phyloP scores from a whole-genome alignment of 768 basidiomycete genomes.

The Panaeolus cyanescens region DNA sequence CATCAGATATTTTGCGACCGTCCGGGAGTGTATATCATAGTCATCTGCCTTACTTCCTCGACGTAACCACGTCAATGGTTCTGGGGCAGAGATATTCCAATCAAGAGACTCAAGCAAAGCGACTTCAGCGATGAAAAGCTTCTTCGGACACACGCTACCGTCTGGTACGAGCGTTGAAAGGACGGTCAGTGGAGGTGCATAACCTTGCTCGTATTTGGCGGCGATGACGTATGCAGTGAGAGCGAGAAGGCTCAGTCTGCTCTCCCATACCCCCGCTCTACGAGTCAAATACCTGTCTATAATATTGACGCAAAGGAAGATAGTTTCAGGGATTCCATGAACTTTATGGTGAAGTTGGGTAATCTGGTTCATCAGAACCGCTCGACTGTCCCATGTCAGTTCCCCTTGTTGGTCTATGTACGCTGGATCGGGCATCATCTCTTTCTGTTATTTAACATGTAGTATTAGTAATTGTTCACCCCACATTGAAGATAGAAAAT shows the following conservation, averaged over 20 bases:
- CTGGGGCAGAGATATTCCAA: slow-evolving; percentile 92
- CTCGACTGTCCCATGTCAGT: slow-evolving; percentile 95
- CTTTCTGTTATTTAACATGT: slow-evolving; percentile 51
- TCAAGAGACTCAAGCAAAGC: slow-evolving; percentile 92
- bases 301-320: slow-evolving; percentile 93
- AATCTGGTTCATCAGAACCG: slow-evolving; percentile 93
- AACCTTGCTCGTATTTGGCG: slow-evolving; percentile 94
- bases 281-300: slow-evolving; percentile 81
- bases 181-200: slow-evolving; percentile 90
- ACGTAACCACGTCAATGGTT: slow-evolving; percentile 90
- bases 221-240: slow-evolving; percentile 89
- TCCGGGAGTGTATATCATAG: slow-evolving; percentile 89
- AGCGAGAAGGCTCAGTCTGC: slow-evolving; percentile 84
- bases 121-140: slow-evolving; percentile 65
- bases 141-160: slow-evolving; percentile 89
- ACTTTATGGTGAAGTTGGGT: slow-evolving; percentile 94
- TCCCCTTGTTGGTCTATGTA: slow-evolving; percentile 96
- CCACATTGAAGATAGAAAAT: slow-evolving; percentile 8
- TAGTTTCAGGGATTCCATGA: slow-evolving; percentile 89
- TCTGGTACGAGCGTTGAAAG: slow-evolving; percentile 83
- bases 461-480: not conserved
- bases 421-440: slow-evolving; percentile 88
- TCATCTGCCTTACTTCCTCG: slow-evolving; percentile 95
- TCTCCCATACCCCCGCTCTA: slow-evolving; percentile 87
- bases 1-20: slow-evolving; percentile 91